These are phyloP conservation scores for Coniochaeta prunicola DNA, from an alignment of 2,329 filamentous ascomycete species.

Conservation along the genomic window DNA sequence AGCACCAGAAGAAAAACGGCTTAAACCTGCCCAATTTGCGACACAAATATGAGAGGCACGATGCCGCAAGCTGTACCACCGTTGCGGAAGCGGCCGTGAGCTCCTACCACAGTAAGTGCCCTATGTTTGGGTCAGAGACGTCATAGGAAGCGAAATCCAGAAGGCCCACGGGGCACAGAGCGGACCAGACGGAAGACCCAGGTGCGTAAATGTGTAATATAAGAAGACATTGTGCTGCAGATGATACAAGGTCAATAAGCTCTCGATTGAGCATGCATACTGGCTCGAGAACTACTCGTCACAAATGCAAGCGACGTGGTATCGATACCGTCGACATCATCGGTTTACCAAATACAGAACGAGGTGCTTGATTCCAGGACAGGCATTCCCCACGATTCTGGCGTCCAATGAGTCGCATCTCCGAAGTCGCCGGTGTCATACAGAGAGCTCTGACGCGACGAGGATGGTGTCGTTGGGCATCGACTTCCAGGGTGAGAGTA, in stretches of 20 bases:
- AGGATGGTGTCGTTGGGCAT: constrained; percentile 1
- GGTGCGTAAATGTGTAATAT: neutral
- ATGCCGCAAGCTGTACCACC: neutral
- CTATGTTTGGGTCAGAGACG: neutral
- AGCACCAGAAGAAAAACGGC: neutral
- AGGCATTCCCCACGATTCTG: neutral
- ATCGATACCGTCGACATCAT: neutral
- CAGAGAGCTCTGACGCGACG: neutral
- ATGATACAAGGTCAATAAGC: neutral
- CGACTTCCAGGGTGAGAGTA: neutral
- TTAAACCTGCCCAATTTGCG: neutral
- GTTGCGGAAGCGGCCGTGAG: neutral
- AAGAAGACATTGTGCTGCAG: neutral
- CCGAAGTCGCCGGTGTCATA: neutral
- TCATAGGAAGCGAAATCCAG: neutral
- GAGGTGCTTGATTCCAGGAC: neutral
- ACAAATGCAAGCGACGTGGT: neutral
- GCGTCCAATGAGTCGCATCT: neutral
- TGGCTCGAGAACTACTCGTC: neutral
- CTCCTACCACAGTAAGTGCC: neutral
- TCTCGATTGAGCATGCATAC: neutral
- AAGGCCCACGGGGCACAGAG: neutral
- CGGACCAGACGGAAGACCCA: neutral
- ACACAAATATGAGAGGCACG: neutral
- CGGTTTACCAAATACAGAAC: neutral